Evolutionary conservation across 1,139 yeast genomes (phyloP), one percentile per base, ranked within the genome.

Genomic region (Yamadazyma aaseri): DNA sequence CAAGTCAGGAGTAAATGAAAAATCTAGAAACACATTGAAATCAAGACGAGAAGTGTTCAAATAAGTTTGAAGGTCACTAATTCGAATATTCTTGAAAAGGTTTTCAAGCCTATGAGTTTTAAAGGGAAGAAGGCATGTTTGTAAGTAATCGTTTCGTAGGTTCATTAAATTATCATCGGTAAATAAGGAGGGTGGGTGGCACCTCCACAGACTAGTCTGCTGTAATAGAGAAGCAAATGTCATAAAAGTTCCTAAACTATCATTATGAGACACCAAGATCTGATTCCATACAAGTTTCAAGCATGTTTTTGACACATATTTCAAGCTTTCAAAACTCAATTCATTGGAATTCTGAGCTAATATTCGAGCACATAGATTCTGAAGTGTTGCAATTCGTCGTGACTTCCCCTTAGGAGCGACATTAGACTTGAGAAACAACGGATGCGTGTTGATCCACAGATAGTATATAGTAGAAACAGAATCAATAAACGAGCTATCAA

Each of bases 201-300:
- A 53, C 24, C 46, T 42, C 35, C 66, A 65, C 1, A 41, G 40
- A 0, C 31, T 35, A 4, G 42, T 34, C 17, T 25, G 6, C 2
- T 49, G 47, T 33, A 62, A 58, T 14, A 36, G 38, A 2, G 47
- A 33, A 1, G 63, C 60, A 49, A 69, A 69, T 13, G 55, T 38
- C 1, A 46, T 39, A 38, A 61, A 66, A 2, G 55, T 45, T 2
- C 47, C 45, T 6, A 65, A 52, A 20, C 63, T 56, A 40, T 69
- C 75, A 20, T 51, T 52, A 23, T 57, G 50, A 11, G 47, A 28
- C 6, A 33, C 33, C 17, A 65, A 37, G 3, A 67, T 51, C 16
- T 41, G 32, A 4, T 48, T 46, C 75, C 75, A 69, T 2, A 69
- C 64, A 17, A 42, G 28, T 20, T 35, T 45, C 58, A 70, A 56